Evolutionary conservation across 208 protist species (phyloP).

Genomic region (Strigomonas galati): DNA sequence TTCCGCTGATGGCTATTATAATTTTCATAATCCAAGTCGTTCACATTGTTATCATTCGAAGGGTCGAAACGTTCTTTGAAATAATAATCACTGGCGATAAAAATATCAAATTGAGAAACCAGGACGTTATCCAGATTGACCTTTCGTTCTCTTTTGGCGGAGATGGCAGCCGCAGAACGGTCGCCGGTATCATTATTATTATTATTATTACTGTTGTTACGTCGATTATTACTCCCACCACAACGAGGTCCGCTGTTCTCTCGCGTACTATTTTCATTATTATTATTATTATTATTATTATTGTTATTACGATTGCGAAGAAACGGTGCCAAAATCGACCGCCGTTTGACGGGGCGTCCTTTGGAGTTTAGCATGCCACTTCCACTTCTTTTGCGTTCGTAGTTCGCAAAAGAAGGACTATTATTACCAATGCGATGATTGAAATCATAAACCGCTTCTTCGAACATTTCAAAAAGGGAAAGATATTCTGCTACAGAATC

Average conservation of each 20-base stretch:
- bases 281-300: neutral
- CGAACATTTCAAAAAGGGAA: slow-evolving; percentile 24
- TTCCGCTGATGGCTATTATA: neutral
- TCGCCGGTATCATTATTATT: slow-evolving; percentile 2
- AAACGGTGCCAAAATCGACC: neutral
- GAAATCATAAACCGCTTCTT: slow-evolving; percentile 16
- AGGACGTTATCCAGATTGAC: neutral
- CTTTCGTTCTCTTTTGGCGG: neutral
- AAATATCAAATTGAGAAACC: slow-evolving; percentile 44
- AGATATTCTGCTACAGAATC: slow-evolving; percentile 59
- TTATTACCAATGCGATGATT: neutral
- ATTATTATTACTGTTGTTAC: neutral
- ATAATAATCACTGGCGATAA: slow-evolving; percentile 61
- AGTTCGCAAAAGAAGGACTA: neutral
- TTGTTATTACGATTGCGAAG: slow-evolving; percentile 3
- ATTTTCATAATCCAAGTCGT: neutral
- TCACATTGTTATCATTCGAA: too few species aligned
- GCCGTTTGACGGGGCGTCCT: neutral
- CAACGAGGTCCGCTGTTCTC: neutral
- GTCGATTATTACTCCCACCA: neutral
- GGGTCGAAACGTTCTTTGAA: slow-evolving; percentile 35
- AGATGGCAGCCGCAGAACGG: neutral
- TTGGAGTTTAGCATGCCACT: neutral
- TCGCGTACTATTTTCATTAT: slow-evolving; percentile 1
- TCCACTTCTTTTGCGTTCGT: neutral